Percentiles rank a stretch among this genome's conserved stretches.
Conservation (phyloP, 2,329 filamentous ascomycete genomes). For the Neospermospora avenae region DNA sequence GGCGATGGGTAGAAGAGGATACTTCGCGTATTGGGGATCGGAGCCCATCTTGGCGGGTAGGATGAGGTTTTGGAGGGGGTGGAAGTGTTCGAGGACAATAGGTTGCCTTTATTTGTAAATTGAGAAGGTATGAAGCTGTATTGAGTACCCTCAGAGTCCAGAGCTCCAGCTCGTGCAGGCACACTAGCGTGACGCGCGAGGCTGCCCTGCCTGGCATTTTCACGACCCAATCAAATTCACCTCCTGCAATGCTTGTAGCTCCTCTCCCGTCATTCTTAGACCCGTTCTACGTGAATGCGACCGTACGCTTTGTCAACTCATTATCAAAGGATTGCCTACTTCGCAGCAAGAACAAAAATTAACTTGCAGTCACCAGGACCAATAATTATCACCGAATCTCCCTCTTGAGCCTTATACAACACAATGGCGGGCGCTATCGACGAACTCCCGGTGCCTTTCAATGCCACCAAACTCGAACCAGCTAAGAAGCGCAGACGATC, state of each 20-base stretch:
- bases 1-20: slow-evolving; percentile 74
- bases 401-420: background rate
- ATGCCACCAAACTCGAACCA: slow-evolving; percentile 41
- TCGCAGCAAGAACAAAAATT: too few relatives aligned
- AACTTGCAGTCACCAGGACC: too few relatives aligned
- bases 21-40: slow-evolving; percentile 83
- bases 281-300: too few relatives aligned
- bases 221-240: too few relatives aligned
- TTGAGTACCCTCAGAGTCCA: slow-evolving; percentile 6
- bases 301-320: too few relatives aligned
- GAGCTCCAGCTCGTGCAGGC: slow-evolving; percentile 23
- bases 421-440: slow-evolving; percentile 38
- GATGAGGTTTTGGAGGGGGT: background rate
- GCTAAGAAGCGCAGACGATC: slow-evolving; percentile 42
- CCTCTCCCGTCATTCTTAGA: too few relatives aligned
- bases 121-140: slow-evolving; percentile 4
- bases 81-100: background rate
- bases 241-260: too few relatives aligned
- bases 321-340: too few relatives aligned
- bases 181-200: slow-evolving; percentile 31
- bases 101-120: background rate
- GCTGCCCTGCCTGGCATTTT: too few relatives aligned
- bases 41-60: slow-evolving; percentile 55
- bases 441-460: slow-evolving; percentile 40
- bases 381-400: too few relatives aligned